Conservation (phyloP, 2,329 filamentous ascomycete species). For the Botryotinia convoluta region DNA sequence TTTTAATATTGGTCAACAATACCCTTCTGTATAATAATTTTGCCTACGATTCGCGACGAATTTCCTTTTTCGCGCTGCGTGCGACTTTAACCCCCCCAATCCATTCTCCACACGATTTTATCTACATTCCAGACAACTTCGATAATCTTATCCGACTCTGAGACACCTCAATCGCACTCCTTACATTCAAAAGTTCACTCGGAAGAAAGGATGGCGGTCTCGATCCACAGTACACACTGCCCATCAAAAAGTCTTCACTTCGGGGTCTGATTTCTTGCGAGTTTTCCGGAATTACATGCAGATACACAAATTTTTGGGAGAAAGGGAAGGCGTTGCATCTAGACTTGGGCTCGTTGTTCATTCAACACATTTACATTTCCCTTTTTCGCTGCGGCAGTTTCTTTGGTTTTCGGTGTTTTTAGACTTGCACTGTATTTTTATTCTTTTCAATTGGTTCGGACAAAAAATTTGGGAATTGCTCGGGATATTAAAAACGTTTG, state of each 20-base stretch:
- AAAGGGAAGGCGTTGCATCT: slow-evolving; percentile 32
- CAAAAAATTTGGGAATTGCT: slow-evolving; percentile 22
- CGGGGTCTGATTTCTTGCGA: slow-evolving; percentile 13
- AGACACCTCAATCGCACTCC: slow-evolving; percentile 19
- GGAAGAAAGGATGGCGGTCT: slow-evolving; percentile 25
- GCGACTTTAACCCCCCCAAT: slow-evolving; percentile 13
- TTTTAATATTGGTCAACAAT: slow-evolving; percentile 19
- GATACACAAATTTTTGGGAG: slow-evolving; percentile 15
- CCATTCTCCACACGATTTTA: slow-evolving; percentile 12
- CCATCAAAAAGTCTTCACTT: slow-evolving; percentile 9
- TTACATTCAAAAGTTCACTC: slow-evolving; percentile 16
- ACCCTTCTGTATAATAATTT: slow-evolving; percentile 20
- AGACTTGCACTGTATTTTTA: slow-evolving; percentile 21
- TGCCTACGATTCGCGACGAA: slow-evolving; percentile 22
- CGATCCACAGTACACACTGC: slow-evolving; percentile 32
- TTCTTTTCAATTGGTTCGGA: slow-evolving; percentile 22
- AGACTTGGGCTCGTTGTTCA: slow-evolving; percentile 26
- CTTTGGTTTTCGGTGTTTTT: slow-evolving; percentile 21
- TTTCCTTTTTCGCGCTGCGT: slow-evolving; percentile 22
- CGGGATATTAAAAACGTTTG: slow-evolving; percentile 19
- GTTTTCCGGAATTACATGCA: slow-evolving; percentile 17
- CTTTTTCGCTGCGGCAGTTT: slow-evolving; percentile 18
- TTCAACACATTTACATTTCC: slow-evolving; percentile 20
- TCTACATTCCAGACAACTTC: slow-evolving; percentile 21
- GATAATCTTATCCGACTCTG: slow-evolving; percentile 4